A percentile compares a stretch with the other conserved stretches of the same genome.
Evolutionary conservation across 257 asterid species (phyloP).

Genomic region (Fraxinus quadrangulata): DNA sequence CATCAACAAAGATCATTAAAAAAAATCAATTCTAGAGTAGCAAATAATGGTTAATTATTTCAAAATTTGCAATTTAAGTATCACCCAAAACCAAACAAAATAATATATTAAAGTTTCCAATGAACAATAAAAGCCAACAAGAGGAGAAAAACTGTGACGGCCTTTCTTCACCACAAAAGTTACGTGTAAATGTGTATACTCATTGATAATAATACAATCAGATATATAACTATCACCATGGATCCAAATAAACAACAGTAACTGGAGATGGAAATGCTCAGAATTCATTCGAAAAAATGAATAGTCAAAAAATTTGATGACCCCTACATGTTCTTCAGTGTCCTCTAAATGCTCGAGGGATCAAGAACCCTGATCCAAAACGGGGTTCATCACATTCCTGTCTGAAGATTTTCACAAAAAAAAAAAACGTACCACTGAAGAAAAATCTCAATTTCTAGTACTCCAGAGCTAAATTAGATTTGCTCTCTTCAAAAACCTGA

Average conservation of each 20-base stretch:
- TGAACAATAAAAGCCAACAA: not conserved
- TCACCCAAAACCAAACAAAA: not conserved
- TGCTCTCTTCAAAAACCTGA: slow-evolving; percentile 77
- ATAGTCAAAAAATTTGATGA: not conserved
- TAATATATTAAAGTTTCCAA: not conserved
- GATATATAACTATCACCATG: not conserved
- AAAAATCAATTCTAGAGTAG: not conserved
- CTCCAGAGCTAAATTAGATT: slow-evolving; percentile 49
- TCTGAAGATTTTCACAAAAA: slow-evolving; percentile 11
- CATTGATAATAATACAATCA: not conserved
- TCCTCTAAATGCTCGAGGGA: slow-evolving; percentile 20
- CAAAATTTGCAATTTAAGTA: no score
- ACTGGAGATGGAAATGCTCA: not conserved
- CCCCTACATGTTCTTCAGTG: slow-evolving; percentile 6
- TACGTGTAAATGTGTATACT: not conserved
- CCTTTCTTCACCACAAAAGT: not conserved
- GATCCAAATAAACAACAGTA: not conserved
- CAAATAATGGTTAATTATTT: not conserved
- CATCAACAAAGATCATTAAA: no score
- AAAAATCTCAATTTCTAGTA: not conserved
- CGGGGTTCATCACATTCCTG: slow-evolving; percentile 20
- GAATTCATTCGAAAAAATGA: slow-evolving; percentile 5
- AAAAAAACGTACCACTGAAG: no score
- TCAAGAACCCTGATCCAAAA: slow-evolving; percentile 30
- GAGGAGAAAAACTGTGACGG: not conserved